These are phyloP conservation scores for Aspergillus heteromorphus DNA, from an alignment of 495 filamentous ascomycete species.

Conservation along the genomic window DNA sequence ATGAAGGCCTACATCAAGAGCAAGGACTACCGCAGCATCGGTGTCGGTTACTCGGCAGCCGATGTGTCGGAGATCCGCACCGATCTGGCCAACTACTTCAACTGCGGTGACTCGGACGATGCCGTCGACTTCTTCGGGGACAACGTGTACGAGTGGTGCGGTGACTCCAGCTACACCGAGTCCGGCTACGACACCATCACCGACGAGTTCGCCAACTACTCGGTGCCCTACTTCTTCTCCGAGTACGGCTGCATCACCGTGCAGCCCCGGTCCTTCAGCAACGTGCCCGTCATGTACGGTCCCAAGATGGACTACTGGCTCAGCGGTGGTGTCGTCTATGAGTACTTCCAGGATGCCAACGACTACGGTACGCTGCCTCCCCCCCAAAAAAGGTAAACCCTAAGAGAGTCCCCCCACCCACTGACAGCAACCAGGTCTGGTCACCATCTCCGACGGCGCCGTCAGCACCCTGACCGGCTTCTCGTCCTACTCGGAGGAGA, in stretches of 20 bases:
- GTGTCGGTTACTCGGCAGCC: slow-evolving; percentile 89
- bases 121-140: slow-evolving; percentile 95
- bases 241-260: slow-evolving; percentile 92
- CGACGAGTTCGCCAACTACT: slow-evolving; percentile 75
- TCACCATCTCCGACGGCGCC: slow-evolving; percentile 48
- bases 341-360: slow-evolving; percentile 89
- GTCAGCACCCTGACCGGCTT: slow-evolving; percentile 65
- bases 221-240: slow-evolving; percentile 89
- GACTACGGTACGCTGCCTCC: slow-evolving; percentile 59
- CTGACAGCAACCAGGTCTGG: slow-evolving; percentile 45
- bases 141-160: slow-evolving; percentile 98
- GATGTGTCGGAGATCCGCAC: slow-evolving; percentile 74
- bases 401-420: neutral
- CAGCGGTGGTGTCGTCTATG: slow-evolving; percentile 92
- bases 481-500: slow-evolving; percentile 59
- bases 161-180: slow-evolving; percentile 58
- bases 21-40: slow-evolving; percentile 70
- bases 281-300: slow-evolving; percentile 75
- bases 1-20: slow-evolving; percentile 81
- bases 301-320: slow-evolving; percentile 75
- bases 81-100: slow-evolving; percentile 80
- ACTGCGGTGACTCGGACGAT: slow-evolving; percentile 62
- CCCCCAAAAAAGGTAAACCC: too few relatives aligned
- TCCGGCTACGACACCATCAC: slow-evolving; percentile 77
- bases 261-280: slow-evolving; percentile 71